Evolutionary conservation across 2,329 filamentous ascomycete species (phyloP).

Genomic region (Fusarium oligoseptatum): DNA sequence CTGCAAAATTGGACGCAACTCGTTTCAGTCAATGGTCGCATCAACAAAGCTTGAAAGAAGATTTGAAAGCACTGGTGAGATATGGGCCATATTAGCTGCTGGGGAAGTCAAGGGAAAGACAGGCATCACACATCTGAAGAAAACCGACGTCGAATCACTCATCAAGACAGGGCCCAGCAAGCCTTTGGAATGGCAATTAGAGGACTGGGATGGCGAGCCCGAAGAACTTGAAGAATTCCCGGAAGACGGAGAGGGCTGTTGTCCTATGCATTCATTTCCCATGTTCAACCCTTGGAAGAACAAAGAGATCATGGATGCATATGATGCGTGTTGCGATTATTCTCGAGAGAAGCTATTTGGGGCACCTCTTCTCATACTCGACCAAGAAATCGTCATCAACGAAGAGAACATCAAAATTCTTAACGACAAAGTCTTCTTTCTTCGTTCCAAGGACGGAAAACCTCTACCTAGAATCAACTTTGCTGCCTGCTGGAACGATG

Average conservation of each 20-base stretch:
- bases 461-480: background rate
- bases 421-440: background rate
- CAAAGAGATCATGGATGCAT: background rate
- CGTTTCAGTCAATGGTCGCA: background rate
- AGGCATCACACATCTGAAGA: background rate
- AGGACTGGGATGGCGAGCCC: background rate
- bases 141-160: background rate
- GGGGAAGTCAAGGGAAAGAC: background rate
- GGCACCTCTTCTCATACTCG: background rate
- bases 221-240: background rate
- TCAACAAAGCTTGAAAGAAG: background rate
- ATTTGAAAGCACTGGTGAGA: background rate
- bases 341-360: background rate
- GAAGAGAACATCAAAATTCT: background rate
- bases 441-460: background rate
- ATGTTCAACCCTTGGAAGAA: slow-evolving; percentile 1
- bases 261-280: background rate
- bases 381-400: background rate
- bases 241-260: background rate
- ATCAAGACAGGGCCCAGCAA: background rate
- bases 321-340: background rate
- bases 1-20: background rate
- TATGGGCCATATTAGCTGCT: background rate
- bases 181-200: background rate
- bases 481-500: background rate